Percentiles rank a stretch among this genome's conserved stretches.
Conservation (phyloP, 345 rosid species). For the Sapria himalayana region DNA sequence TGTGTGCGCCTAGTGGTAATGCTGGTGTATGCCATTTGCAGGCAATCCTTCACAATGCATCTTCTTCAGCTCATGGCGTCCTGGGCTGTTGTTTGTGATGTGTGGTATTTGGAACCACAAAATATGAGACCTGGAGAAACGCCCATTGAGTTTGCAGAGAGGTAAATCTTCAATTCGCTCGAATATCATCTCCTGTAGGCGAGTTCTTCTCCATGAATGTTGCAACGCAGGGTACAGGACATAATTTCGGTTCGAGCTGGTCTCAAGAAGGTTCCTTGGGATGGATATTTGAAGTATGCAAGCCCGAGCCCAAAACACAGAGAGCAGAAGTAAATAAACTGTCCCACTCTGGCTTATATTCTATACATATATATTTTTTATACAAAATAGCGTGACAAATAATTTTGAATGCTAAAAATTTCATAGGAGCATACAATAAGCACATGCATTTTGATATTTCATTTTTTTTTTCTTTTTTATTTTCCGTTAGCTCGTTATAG, state of each 20-base stretch:
- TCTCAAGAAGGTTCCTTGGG: constrained; percentile 94
- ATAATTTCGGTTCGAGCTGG: constrained; percentile 87
- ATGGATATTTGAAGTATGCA: constrained; percentile 86
- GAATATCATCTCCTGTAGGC: no score
- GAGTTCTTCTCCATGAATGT: constrained; percentile 1
- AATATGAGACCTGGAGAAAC: constrained; percentile 71
- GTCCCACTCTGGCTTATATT: background rate
- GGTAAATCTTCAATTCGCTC: no score
- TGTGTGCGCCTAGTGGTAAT: no score
- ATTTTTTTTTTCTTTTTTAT: background rate
- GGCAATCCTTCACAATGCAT: constrained; percentile 96
- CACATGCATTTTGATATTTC: constrained; percentile 3
- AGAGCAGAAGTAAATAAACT: constrained; percentile 64
- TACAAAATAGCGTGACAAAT: no score
- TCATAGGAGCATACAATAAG: no score
- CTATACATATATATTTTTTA: no score
- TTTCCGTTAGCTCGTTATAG: background rate
- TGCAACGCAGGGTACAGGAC: constrained; percentile 52
- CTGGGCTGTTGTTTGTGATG: constrained; percentile 99
- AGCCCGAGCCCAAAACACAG: constrained; percentile 92
- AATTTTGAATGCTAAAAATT: no score
- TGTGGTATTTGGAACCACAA: constrained; percentile 97
- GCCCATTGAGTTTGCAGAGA: constrained; percentile 90
- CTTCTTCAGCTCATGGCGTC: constrained; percentile 95
- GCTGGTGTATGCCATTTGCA: constrained; percentile 15